phyloP scores from a whole-genome alignment of 2,329 filamentous ascomycete genomes.

The Neonectria ditissima region DNA sequence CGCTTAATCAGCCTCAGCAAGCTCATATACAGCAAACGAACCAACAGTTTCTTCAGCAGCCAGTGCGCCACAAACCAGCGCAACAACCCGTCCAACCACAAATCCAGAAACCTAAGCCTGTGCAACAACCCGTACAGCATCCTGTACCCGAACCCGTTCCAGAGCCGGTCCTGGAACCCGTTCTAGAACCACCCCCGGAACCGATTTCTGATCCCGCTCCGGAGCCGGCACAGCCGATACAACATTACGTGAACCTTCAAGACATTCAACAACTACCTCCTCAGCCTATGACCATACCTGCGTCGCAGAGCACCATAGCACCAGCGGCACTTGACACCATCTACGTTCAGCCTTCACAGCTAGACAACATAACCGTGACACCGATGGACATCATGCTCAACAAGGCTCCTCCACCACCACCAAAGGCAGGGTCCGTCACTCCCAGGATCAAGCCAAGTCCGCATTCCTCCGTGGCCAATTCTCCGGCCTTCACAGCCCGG shows the following conservation, averaged over 20 bases:
- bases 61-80: conserved; percentile 22
- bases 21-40: conserved; percentile 25
- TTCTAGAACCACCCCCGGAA: conserved; percentile 29
- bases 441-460: conserved; percentile 52
- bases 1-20: conserved; percentile 21
- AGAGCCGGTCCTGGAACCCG: conserved; percentile 29
- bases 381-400: conserved; percentile 44
- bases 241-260: conserved; percentile 54
- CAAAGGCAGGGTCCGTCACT: conserved; percentile 38
- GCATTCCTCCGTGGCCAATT: conserved; percentile 55
- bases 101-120: conserved; percentile 19
- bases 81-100: conserved; percentile 32
- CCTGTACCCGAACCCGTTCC: conserved; percentile 32
- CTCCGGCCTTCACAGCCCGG: conserved; percentile 54
- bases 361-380: conserved; percentile 39
- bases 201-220: conserved; percentile 36
- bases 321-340: conserved; percentile 29
- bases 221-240: conserved; percentile 33
- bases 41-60: conserved; percentile 25
- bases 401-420: conserved; percentile 34
- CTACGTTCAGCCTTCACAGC: conserved; percentile 29
- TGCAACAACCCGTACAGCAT: conserved; percentile 34
- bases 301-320: conserved; percentile 34
- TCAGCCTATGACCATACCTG: conserved; percentile 42
- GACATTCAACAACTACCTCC: conserved; percentile 52